A percentile compares a stretch with the other conserved stretches of the same genome.
Conservation (phyloP, 345 rosid species). For the Iberis pinnata region DNA sequence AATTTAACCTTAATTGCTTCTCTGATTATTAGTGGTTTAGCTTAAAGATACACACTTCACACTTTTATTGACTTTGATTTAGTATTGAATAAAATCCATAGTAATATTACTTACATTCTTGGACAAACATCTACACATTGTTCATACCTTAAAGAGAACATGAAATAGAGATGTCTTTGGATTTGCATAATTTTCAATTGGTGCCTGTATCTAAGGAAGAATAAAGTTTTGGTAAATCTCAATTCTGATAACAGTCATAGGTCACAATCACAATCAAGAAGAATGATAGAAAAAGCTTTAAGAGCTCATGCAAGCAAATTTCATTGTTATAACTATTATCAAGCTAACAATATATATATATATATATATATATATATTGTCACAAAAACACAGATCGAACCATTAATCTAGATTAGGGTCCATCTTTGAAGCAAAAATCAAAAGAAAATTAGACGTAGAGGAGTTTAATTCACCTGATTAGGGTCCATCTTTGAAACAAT, state of each 20-base stretch:
- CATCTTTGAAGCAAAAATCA: constrained; percentile 3
- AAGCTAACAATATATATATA: not conserved
- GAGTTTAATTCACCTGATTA: constrained; percentile 28
- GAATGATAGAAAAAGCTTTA: too few relatives aligned
- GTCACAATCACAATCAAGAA: too few relatives aligned
- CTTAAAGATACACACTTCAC: too few relatives aligned
- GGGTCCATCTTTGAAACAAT: constrained; percentile 27
- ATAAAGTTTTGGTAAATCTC: too few relatives aligned
- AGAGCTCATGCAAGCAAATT: too few relatives aligned
- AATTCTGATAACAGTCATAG: too few relatives aligned
- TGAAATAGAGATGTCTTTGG: constrained; percentile 95
- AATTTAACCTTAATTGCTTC: too few relatives aligned
- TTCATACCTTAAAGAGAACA: constrained; percentile 71
- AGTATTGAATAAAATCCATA: too few relatives aligned
- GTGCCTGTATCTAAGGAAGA: constrained; percentile 46
- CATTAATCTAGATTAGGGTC: not conserved
- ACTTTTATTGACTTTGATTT: too few relatives aligned
- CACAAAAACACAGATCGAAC: constrained; percentile 21
- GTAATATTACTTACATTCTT: constrained; percentile 97
- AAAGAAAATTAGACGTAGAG: not conserved
- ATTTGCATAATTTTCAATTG: constrained; percentile 86
- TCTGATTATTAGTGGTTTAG: too few relatives aligned
- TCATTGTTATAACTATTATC: too few relatives aligned
- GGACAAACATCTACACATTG: not conserved
- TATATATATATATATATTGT: constrained; percentile 18